phyloP scores from a whole-genome alignment of 2,329 filamentous ascomycete species.

The Apiospora sp. region DNA sequence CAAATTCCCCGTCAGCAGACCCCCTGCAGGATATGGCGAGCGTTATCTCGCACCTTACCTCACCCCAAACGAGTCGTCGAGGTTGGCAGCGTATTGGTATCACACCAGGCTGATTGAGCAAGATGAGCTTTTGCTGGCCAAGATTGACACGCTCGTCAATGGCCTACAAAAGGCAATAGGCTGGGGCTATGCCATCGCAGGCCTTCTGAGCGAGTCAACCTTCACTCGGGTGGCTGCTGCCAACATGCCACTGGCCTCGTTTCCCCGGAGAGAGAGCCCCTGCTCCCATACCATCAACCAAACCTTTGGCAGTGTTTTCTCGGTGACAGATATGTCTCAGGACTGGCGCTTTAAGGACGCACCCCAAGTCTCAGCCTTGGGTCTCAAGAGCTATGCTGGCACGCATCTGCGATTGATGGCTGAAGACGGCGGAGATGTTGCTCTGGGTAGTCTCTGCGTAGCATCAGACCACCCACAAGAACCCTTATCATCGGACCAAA shows the following conservation, averaged over 20 bases:
- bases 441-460: slow-evolving; percentile 26
- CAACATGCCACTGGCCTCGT: slow-evolving; percentile 22
- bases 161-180: slow-evolving; percentile 26
- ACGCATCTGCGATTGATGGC: slow-evolving; percentile 25
- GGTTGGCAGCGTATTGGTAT: slow-evolving; percentile 27
- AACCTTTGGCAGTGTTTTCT: slow-evolving; percentile 22
- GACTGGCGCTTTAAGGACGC: slow-evolving; percentile 27
- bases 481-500: slow-evolving; percentile 5
- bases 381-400: slow-evolving; percentile 27
- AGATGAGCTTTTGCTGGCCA: slow-evolving; percentile 21
- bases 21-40: neutral
- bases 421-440: slow-evolving; percentile 23
- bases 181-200: slow-evolving; percentile 27
- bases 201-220: slow-evolving; percentile 24
- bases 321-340: slow-evolving; percentile 25
- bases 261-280: slow-evolving; percentile 26
- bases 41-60: slow-evolving; percentile 24
- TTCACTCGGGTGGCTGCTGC: slow-evolving; percentile 26
- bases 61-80: slow-evolving; percentile 23
- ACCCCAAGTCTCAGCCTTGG: slow-evolving; percentile 25
- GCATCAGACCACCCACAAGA: slow-evolving; percentile 23
- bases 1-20: neutral
- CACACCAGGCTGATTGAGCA: slow-evolving; percentile 26
- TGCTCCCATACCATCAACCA: slow-evolving; percentile 28
- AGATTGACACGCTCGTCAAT: slow-evolving; percentile 26